Conservation (phyloP, 176 grass and related monocot genomes). For the Alopecurus myosuroides region DNA sequence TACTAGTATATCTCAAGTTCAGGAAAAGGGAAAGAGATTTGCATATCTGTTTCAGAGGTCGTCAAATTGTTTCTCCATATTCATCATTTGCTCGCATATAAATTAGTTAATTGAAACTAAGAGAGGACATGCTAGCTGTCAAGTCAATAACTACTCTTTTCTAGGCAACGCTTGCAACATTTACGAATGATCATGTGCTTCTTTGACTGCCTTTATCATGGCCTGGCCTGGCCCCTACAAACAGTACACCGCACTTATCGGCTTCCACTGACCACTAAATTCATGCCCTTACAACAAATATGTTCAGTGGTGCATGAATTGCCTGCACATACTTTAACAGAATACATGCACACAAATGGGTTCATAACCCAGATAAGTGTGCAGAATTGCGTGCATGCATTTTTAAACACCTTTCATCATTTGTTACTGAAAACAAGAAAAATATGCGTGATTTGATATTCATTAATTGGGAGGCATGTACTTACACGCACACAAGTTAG, state of each 20-base stretch:
- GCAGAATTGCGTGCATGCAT: not conserved
- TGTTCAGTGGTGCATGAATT: not conserved
- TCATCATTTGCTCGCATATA: not conserved
- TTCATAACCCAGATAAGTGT: not conserved
- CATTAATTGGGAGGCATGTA: too few species aligned
- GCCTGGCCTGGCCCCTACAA: not conserved
- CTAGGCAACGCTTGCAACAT: not conserved
- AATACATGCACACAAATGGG: not conserved
- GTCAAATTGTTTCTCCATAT: not conserved
- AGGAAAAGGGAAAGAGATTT: too few species aligned
- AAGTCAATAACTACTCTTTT: not conserved
- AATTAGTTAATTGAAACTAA: not conserved
- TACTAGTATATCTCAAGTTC: too few species aligned
- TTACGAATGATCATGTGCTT: slow-evolving; percentile 26
- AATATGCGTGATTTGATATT: not conserved
- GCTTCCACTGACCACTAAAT: slow-evolving; percentile 12
- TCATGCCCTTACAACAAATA: too few species aligned
- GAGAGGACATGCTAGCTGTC: not conserved
- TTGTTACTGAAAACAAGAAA: slow-evolving; percentile 29
- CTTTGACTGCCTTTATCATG: slow-evolving; percentile 1
- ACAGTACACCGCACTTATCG: not conserved
- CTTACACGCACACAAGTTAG: not conserved
- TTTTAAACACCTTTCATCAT: too few species aligned
- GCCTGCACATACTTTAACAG: not conserved
- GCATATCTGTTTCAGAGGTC: not conserved